Base-by-base conservation (phyloP, 2,329 filamentous ascomycete genomes). In the Aspergillus sp. region DNA sequence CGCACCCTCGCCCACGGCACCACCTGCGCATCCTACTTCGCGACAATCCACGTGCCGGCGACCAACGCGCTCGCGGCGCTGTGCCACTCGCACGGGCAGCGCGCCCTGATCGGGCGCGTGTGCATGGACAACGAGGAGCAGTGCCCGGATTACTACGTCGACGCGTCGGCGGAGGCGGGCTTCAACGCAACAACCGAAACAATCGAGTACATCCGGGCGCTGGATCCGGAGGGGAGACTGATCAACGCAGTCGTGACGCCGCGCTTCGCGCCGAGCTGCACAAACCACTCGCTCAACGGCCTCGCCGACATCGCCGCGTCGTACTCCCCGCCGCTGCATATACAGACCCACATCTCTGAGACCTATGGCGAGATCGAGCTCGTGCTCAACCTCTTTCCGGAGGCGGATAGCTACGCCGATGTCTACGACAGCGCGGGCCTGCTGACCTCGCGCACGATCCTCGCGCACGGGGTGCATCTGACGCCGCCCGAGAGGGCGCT, bases 41-140 rank as follows among this genome's bases (percentile, higher is more conserved):
- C 89, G 37, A 96, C 91, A 15, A 78, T 86, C 42, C 80, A 93
- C 55, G 82, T 93, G 1, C 69, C 75, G 1, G 78, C 86, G 2
- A 98, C 91, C n/a, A 95, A 94, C 54, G 72, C 94, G 5, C 78
- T 98, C 5, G 83, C 88, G 0, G 77, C 85, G 42, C 74, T 95
- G 12, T 95, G 89, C 51, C 69, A 84, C n/a, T 55, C 64, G 0
- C 66, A 75, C 15, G 91, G 91, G 27, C 91, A 98, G 62, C 72
- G 91, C 33, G 91, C 91, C 5, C 83, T 96, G 43, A 75, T 98
- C 25, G 91, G 91, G 17, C 73, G 91, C 25, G 84, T 93, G n/a
- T 95, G 88, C 67, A 96, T 98, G 91, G 86, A 96, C 57, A 71
- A 72, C 19, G 57, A 58, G 0, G 57, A 63, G 1, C 60, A 82